These are phyloP conservation scores for Colletotrichum costaricense DNA, from an alignment of 2,329 filamentous ascomycete genomes.

Conservation along the genomic window DNA sequence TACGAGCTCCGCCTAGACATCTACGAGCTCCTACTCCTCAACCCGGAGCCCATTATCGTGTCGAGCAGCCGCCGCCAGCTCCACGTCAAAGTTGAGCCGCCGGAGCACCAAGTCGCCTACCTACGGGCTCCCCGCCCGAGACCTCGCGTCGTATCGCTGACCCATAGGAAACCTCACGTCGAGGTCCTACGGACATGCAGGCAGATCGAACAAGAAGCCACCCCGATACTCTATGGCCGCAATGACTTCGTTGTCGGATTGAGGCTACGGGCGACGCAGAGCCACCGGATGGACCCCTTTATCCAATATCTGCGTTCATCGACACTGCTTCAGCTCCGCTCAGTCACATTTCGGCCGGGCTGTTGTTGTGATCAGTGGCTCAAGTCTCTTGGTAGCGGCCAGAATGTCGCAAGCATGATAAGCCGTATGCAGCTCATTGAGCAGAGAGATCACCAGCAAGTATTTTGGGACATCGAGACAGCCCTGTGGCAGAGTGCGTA, in stretches of 20 bases:
- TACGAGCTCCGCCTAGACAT: slow-evolving; percentile 44
- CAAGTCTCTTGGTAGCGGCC: neutral
- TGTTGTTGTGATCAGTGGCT: slow-evolving; percentile 36
- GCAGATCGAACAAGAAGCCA: slow-evolving; percentile 44
- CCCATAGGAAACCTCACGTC: slow-evolving; percentile 37
- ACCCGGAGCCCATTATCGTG: slow-evolving; percentile 30
- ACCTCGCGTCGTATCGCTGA: slow-evolving; percentile 19
- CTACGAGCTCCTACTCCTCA: slow-evolving; percentile 40
- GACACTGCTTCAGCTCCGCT: slow-evolving; percentile 34
- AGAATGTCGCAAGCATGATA: neutral
- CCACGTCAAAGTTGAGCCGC: slow-evolving; percentile 23
- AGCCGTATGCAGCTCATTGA: neutral
- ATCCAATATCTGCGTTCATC: slow-evolving; percentile 38
- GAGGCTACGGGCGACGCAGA: slow-evolving; percentile 30
- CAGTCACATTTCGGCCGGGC: slow-evolving; percentile 36
- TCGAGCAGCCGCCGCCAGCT: slow-evolving; percentile 30
- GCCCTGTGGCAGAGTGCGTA: slow-evolving; percentile 2
- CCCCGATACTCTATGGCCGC: slow-evolving; percentile 42
- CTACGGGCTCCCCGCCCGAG: slow-evolving; percentile 21
- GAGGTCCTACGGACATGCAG: slow-evolving; percentile 45
- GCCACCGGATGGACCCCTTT: slow-evolving; percentile 35
- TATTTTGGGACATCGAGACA: slow-evolving; percentile 5
- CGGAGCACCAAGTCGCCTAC: slow-evolving; percentile 24
- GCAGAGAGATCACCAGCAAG: neutral
- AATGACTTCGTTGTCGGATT: slow-evolving; percentile 43